Base-by-base conservation (phyloP, 2,329 filamentous ascomycete species). In the Cladosporium sp. region DNA sequence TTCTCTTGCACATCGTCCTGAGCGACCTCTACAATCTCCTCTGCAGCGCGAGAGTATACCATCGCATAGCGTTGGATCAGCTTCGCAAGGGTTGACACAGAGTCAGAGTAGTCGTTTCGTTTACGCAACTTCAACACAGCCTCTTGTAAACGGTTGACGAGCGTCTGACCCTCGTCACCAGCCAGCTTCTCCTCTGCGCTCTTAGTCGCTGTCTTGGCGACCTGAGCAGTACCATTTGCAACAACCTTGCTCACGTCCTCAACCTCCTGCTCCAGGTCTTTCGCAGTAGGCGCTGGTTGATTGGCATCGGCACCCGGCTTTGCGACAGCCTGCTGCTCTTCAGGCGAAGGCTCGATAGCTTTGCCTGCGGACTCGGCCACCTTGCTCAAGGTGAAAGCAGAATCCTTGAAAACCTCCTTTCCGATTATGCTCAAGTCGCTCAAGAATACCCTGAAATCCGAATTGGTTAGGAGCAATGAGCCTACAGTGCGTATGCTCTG, bases 381-480 rank as follows among this genome's bases (percentile, higher is more conserved):
- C 18, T 88, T 84, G 0, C 93, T 92, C 6, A 97, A 77, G 0
- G 91, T 90, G 68, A 92, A 89, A 0, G 93, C 92, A 2, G 93
- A 93, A 72, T 97, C 93, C 61, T 88, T 88, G 75, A 97, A 93
- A 0, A 98, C 89, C 75, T 97, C 90, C 51, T 91, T 88, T 14
- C 90, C 91, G 57, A 97, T 86, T 0, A 89, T 88, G 55, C 88
- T 88, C 49, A 97, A 79, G 73, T 98, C 94, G 12, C 89, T 87
- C 54, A 97, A 81, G 72, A 98, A 93, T 7, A 93, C 83, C 47
- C 93, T 89, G 77, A 98, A 97, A 73, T 97, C 93, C 0, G 90
- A 88, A 75, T 98, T 98, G 15, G 92, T 92, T 52, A 98, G 82
- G 0, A 97, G 85, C n/a, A 98, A 82, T 3, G 90, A 91, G 34